These are phyloP conservation scores for Zygnema cylindricum DNA, from an alignment of 139 green algal species.

Conservation along the genomic window DNA sequence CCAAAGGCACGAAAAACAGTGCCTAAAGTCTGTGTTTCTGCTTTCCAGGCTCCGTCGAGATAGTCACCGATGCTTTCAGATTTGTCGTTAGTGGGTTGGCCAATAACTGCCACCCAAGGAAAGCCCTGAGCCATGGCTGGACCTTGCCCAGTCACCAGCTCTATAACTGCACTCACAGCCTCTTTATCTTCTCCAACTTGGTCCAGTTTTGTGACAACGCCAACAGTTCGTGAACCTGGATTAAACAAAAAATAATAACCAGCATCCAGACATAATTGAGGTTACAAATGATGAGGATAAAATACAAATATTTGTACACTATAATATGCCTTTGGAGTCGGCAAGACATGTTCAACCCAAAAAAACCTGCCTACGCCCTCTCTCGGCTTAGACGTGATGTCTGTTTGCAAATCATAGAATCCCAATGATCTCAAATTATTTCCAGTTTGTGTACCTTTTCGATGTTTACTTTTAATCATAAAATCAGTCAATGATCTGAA, in stretches of 20 bases:
- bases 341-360: not conserved
- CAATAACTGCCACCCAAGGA: conserved; percentile 44
- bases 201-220: conserved; percentile 41
- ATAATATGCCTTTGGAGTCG: not conserved
- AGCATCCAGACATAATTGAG: too few species aligned
- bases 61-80: not conserved
- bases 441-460: too few species aligned
- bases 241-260: not conserved
- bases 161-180: not conserved
- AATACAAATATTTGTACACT: not conserved
- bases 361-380: not conserved
- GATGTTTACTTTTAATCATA: too few species aligned
- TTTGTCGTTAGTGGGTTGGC: conserved; percentile 3
- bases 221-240: conserved; percentile 34
- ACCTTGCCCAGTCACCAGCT: conserved; percentile 24
- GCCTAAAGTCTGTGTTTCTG: conserved; percentile 7
- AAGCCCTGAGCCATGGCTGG: conserved; percentile 13
- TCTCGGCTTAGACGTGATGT: too few species aligned
- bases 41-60: conserved; percentile 15
- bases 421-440: too few species aligned
- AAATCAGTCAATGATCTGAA: too few species aligned
- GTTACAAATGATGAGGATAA: too few species aligned
- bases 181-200: not conserved
- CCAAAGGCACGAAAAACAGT: conserved; percentile 7
- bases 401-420: too few species aligned